phyloP scores from a whole-genome alignment of 2,329 filamentous ascomycete species.

The Huntiella bhutanensis region DNA sequence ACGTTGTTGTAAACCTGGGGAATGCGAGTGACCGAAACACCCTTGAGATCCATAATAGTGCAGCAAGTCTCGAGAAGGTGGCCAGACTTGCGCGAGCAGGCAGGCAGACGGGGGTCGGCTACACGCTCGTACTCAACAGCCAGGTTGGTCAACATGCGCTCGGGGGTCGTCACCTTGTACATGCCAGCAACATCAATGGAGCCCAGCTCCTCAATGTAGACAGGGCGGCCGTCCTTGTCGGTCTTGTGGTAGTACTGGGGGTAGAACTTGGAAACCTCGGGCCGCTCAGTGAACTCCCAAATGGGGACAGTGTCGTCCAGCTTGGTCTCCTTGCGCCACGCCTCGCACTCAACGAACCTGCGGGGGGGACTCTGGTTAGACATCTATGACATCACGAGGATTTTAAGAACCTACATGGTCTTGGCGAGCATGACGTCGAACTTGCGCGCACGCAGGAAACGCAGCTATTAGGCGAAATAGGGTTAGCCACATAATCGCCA shows the following conservation, averaged over 20 bases:
- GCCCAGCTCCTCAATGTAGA: slow-evolving; percentile 93
- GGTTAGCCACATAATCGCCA: slow-evolving; percentile 1
- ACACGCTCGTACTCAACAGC: slow-evolving; percentile 97
- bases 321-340: slow-evolving; percentile 74
- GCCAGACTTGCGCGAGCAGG: slow-evolving; percentile 81
- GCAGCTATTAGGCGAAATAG: slow-evolving; percentile 33
- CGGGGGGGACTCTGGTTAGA: slow-evolving; percentile 4
- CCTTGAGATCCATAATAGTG: slow-evolving; percentile 96
- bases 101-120: slow-evolving; percentile 77
- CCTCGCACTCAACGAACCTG: slow-evolving; percentile 82
- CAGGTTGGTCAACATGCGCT: slow-evolving; percentile 92
- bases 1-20: slow-evolving; percentile 79
- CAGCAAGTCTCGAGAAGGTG: slow-evolving; percentile 92
- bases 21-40: slow-evolving; percentile 67
- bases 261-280: slow-evolving; percentile 74
- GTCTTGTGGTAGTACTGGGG: slow-evolving; percentile 98
- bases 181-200: slow-evolving; percentile 79
- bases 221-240: slow-evolving; percentile 86
- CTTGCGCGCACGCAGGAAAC: slow-evolving; percentile 86
- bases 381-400: not conserved
- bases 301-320: slow-evolving; percentile 63
- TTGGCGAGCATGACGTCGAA: slow-evolving; percentile 74
- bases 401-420: slow-evolving; percentile 52
- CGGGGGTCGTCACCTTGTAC: slow-evolving; percentile 78
- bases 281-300: slow-evolving; percentile 78